Evolutionary conservation across 2,329 filamentous ascomycete species (phyloP).

Genomic region (Rosellinia necatrix): DNA sequence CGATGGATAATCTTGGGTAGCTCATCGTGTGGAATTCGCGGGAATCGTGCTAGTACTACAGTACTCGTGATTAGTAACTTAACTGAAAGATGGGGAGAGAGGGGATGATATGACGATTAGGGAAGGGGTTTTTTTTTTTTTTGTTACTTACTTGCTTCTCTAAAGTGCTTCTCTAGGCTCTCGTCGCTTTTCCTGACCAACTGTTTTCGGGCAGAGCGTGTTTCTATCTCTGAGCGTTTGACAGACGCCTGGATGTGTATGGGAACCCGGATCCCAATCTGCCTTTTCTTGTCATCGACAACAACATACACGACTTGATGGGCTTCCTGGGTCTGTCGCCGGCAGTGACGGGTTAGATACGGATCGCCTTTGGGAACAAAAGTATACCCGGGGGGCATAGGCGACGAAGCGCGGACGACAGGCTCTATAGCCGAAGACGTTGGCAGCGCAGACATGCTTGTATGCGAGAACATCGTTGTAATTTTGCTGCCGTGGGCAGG

Average conservation of each 20-base stretch:
- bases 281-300: conserved; percentile 10
- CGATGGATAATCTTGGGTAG: background rate
- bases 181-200: conserved; percentile 12
- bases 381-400: conserved; percentile 11
- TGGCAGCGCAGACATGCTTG: background rate
- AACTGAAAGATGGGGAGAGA: background rate
- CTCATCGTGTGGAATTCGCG: conserved; percentile 9
- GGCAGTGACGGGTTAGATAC: conserved; percentile 21
- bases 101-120: background rate
- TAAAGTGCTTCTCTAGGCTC: conserved; percentile 8
- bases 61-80: background rate
- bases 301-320: conserved; percentile 11
- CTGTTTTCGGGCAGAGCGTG: background rate
- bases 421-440: conserved; percentile 4
- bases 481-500: background rate
- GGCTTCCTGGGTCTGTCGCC: conserved; percentile 11
- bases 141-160: conserved; percentile 16
- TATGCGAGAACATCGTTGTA: background rate
- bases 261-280: conserved; percentile 24
- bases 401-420: conserved; percentile 15
- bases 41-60: conserved; percentile 15
- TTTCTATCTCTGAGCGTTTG: background rate
- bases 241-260: conserved; percentile 3
- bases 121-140: background rate
- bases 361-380: conserved; percentile 20